These are phyloP conservation scores for Penicillium waksmanii DNA, from an alignment of 495 filamentous ascomycete species.

Conservation along the genomic window DNA sequence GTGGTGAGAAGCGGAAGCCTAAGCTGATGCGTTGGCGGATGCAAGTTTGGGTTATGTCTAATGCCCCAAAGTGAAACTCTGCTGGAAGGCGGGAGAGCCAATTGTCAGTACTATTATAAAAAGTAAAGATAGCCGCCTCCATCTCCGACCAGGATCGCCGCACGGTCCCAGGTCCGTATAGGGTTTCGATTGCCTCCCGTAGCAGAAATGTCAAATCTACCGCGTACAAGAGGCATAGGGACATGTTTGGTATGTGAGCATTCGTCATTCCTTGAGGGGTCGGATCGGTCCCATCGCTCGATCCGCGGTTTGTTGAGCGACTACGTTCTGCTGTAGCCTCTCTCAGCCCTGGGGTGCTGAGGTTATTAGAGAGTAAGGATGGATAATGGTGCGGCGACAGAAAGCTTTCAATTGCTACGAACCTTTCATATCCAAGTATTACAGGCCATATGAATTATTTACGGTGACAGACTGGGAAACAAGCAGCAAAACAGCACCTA, in stretches of 20 bases:
- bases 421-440: too few relatives aligned
- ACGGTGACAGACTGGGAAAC: too few relatives aligned
- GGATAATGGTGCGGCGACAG: too few relatives aligned
- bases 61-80: conserved; percentile 32
- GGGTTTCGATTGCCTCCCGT: conserved; percentile 25
- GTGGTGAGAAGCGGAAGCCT: conserved; percentile 57
- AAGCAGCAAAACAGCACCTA: too few relatives aligned
- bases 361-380: conserved; percentile 19
- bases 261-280: neutral
- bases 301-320: neutral
- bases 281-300: conserved; percentile 12
- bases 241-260: conserved; percentile 21
- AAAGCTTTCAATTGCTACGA: too few relatives aligned
- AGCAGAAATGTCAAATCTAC: conserved; percentile 31
- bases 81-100: conserved; percentile 30
- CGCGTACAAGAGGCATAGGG: conserved; percentile 28
- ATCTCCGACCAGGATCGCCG: conserved; percentile 29
- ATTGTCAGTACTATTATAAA: conserved; percentile 26
- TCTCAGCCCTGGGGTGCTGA: conserved; percentile 4
- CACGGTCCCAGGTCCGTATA: conserved; percentile 26
- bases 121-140: conserved; percentile 20
- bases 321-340: neutral
- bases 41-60: conserved; percentile 33
- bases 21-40: conserved; percentile 36
- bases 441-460: too few relatives aligned